Conservation (phyloP, 78 protist genomes). For the Dictyostelium capitatum region DNA sequence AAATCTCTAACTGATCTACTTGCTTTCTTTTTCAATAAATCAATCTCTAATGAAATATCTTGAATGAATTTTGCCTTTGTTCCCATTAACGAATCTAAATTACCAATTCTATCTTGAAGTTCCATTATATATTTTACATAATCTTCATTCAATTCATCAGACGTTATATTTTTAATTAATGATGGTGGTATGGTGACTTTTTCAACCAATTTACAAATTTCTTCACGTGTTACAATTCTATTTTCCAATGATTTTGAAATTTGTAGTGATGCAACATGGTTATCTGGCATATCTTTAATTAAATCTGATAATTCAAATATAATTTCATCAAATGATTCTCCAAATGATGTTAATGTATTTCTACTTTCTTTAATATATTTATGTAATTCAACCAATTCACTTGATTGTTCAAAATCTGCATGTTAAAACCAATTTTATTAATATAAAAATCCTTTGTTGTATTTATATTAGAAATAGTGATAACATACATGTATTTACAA, state of each 20-base stretch:
- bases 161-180: conserved; percentile 15
- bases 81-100: conserved; percentile 56
- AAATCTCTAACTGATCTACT: conserved; percentile 57
- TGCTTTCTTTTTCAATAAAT: conserved; percentile 73
- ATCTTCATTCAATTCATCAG: conserved; percentile 69
- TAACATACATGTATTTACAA: conserved; percentile 63
- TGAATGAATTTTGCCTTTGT: conserved; percentile 61
- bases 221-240: conserved; percentile 28
- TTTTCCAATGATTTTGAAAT: conserved; percentile 35
- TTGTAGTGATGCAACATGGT: conserved; percentile 44
- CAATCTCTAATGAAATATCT: conserved; percentile 69
- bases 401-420: conserved; percentile 69
- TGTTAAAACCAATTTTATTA: no score
- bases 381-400: conserved; percentile 52
- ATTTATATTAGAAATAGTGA: no score
- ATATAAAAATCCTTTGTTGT: no score
- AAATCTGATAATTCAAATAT: conserved; percentile 32
- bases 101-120: conserved; percentile 18
- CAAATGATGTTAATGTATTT: not conserved
- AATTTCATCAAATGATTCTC: conserved; percentile 33
- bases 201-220: conserved; percentile 39
- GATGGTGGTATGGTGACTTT: conserved; percentile 59
- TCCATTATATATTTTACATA: conserved; percentile 40
- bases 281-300: conserved; percentile 80
- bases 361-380: conserved; percentile 34